Evolutionary conservation across 208 protist species (phyloP).

Genomic region (Novymonas esmeraldas): DNA sequence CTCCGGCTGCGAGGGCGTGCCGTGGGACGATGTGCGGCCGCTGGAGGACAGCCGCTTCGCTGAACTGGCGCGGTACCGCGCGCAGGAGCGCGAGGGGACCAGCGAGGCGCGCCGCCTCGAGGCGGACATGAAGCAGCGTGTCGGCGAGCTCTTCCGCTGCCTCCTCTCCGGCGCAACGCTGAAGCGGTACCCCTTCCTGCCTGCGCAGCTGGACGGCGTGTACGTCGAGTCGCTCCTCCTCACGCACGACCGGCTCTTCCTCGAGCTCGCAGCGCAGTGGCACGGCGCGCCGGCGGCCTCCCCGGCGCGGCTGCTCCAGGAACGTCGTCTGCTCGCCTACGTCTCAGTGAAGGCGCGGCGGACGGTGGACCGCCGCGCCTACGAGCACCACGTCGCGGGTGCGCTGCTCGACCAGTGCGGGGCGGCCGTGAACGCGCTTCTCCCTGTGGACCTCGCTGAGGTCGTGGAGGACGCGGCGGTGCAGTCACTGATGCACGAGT

Average conservation of each 20-base stretch:
- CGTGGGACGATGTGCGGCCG: conserved; percentile 60
- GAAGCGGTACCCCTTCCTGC: conserved; percentile 61
- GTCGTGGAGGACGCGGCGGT: conserved; percentile 58
- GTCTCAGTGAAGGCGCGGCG: conserved; percentile 45
- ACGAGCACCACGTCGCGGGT: conserved; percentile 36
- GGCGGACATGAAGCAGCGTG: conserved; percentile 49
- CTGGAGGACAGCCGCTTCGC: conserved; percentile 69
- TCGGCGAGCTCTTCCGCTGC: conserved; percentile 56
- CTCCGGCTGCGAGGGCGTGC: conserved; percentile 39
- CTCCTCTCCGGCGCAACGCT: conserved; percentile 55
- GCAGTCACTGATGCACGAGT: conserved; percentile 26
- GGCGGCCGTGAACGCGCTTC: conserved; percentile 47
- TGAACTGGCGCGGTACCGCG: conserved; percentile 46
- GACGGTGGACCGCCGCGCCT: conserved; percentile 33
- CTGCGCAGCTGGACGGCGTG: conserved; percentile 42
- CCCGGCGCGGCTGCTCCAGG: conserved; percentile 25
- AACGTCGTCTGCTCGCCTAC: conserved; percentile 40
- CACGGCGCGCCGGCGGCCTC: background rate
- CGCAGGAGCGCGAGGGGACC: conserved; percentile 20
- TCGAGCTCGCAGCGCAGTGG: conserved; percentile 31
- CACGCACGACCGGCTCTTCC: conserved; percentile 49
- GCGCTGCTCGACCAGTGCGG: conserved; percentile 38
- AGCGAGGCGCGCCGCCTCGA: conserved; percentile 41
- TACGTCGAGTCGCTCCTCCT: conserved; percentile 59
- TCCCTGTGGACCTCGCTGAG: conserved; percentile 61